Conservation (phyloP, 805 yeast genomes). For the Komagataella ulmi region DNA sequence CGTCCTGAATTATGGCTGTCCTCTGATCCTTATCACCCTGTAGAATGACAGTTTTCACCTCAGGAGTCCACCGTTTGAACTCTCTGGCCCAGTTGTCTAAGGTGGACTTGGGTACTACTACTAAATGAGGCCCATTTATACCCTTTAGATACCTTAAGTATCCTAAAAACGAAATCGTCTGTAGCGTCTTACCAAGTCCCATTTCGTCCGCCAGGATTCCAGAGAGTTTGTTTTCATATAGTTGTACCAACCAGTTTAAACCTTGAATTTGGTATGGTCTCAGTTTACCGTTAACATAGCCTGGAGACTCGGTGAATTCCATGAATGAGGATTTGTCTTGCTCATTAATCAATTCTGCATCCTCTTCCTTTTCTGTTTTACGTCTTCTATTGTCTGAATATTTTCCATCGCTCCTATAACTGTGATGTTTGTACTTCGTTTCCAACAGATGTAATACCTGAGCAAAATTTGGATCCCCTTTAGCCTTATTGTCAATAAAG, state of each 20-base stretch:
- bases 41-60: conserved; percentile 54
- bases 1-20: conserved; percentile 38
- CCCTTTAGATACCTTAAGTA: conserved; percentile 52
- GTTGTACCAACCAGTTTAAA: conserved; percentile 60
- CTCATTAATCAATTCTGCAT: conserved; percentile 70
- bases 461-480: conserved; percentile 63
- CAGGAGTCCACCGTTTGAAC: conserved; percentile 70
- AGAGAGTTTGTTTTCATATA: conserved; percentile 53
- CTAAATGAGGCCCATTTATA: conserved; percentile 80
- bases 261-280: conserved; percentile 76
- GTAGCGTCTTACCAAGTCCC: conserved; percentile 77
- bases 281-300: conserved; percentile 60
- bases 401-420: conserved; percentile 7
- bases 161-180: conserved; percentile 66
- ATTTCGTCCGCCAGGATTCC: conserved; percentile 80
- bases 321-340: conserved; percentile 32
- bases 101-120: conserved; percentile 90
- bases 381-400: conserved; percentile 35
- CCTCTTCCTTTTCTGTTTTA: conserved; percentile 92
- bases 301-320: conserved; percentile 78
- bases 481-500: conserved; percentile 70
- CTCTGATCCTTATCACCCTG: conserved; percentile 89
- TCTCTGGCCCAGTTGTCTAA: conserved; percentile 75
- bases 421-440: conserved; percentile 13
- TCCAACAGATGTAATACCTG: conserved; percentile 46